These are phyloP conservation scores for Buxus sempervirens DNA, from an alignment of 164 flowering plant species.

Conservation along the genomic window DNA sequence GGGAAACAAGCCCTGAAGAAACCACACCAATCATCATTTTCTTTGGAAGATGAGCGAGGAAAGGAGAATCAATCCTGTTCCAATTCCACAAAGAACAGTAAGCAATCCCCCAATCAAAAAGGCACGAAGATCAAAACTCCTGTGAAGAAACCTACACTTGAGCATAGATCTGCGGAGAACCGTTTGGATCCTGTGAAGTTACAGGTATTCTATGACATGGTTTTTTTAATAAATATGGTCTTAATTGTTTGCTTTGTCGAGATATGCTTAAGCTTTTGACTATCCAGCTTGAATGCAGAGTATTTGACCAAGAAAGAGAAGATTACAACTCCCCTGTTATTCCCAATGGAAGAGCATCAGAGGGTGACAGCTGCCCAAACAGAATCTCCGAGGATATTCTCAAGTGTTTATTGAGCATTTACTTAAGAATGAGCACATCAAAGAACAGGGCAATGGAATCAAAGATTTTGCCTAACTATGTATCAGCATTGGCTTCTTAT, in stretches of 20 bases:
- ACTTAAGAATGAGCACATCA: slow-evolving; percentile 50
- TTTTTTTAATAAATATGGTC: too few relatives aligned
- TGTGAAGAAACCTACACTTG: slow-evolving; percentile 28
- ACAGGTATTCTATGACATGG: slow-evolving; percentile 29
- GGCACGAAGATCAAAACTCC: slow-evolving; percentile 16
- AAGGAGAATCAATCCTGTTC: slow-evolving; percentile 36
- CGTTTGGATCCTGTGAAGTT: slow-evolving; percentile 32
- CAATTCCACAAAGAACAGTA: slow-evolving; percentile 27
- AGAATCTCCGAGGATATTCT: slow-evolving; percentile 56
- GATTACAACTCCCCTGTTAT: slow-evolving; percentile 15
- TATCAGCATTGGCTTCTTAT: slow-evolving; percentile 23
- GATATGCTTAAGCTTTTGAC: slow-evolving; percentile 4
- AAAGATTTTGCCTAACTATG: slow-evolving; percentile 25
- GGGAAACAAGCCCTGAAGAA: slow-evolving; percentile 25
- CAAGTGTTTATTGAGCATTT: slow-evolving; percentile 62
- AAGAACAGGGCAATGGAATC: slow-evolving; percentile 24
- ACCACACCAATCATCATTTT: slow-evolving; percentile 6
- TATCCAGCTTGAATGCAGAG: slow-evolving; percentile 46
- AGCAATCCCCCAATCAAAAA: slow-evolving; percentile 31
- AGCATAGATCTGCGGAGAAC: slow-evolving; percentile 21
- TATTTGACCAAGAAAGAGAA: slow-evolving; percentile 32
- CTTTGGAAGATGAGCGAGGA: slow-evolving; percentile 24
- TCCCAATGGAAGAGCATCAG: slow-evolving; percentile 23
- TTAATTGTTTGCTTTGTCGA: not conserved
- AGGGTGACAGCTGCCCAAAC: slow-evolving; percentile 43